phyloP scores from a whole-genome alignment of 1,284 basidiomycete species.

The Sporisorium graminicola region DNA sequence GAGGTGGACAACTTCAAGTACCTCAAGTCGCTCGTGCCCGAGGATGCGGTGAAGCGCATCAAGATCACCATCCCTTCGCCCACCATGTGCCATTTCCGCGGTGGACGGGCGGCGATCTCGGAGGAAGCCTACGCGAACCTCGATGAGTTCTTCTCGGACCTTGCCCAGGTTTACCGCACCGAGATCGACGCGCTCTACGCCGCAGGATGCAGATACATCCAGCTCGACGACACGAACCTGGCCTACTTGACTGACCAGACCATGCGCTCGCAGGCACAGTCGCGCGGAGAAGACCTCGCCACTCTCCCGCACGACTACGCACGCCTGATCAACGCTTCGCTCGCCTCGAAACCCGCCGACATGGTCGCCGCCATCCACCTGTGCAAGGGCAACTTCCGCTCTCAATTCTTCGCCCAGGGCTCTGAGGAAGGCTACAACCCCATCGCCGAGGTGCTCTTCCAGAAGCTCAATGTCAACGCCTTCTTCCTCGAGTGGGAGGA shows the following conservation, averaged over 20 bases:
- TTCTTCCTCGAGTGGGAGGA: constrained; percentile 85
- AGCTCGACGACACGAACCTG: constrained; percentile 74
- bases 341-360: constrained; percentile 76
- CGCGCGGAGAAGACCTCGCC: constrained; percentile 50
- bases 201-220: constrained; percentile 78
- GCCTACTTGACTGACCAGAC: constrained; percentile 67
- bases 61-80: constrained; percentile 83
- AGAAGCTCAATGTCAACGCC: constrained; percentile 79
- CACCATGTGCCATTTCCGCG: constrained; percentile 61
- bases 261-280: constrained; percentile 44
- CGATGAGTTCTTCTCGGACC: constrained; percentile 80
- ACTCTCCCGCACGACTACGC: constrained; percentile 51
- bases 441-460: constrained; percentile 79
- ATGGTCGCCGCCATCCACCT: constrained; percentile 80
- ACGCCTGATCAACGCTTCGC: constrained; percentile 72
- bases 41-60: constrained; percentile 71
- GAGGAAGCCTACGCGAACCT: constrained; percentile 76
- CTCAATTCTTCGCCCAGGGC: constrained; percentile 68
- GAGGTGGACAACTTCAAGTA: constrained; percentile 69
- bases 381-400: constrained; percentile 82
- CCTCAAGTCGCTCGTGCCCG: constrained; percentile 64
- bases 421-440: constrained; percentile 81
- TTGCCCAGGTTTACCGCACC: constrained; percentile 78
- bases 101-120: constrained; percentile 48
- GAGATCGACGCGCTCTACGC: constrained; percentile 81